Base-by-base conservation (phyloP, 345 rosid species). In the Boechera divaricarpa region DNA sequence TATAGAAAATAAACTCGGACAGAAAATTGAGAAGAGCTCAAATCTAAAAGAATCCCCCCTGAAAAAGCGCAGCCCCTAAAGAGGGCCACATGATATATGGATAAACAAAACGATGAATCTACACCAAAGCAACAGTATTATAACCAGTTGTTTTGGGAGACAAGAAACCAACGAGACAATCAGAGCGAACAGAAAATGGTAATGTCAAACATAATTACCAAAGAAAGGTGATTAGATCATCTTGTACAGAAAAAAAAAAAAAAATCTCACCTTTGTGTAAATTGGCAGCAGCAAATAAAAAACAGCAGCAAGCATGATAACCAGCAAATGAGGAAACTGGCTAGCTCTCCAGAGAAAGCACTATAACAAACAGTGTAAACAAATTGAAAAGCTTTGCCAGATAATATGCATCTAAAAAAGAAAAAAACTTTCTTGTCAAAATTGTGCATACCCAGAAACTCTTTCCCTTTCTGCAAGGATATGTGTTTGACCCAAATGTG, bases 311-410 rank as follows among this genome's bases (percentile, higher is more conserved):
- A 91, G 56, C 29, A 84, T 83, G 82, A 93, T 79, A 77, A 91
- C 77, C 63, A 90, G 80, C 11, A 81, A 90, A 52, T 81, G 90
- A 72, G 86, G 82, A 84, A 82, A 94, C 75, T 88, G 89, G 88
- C 84, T 82, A 56, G 97, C 97, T 84, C 84, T 92, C 97, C 97
- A 91, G 24, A 91, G 83, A 86, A 91, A 89, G 73, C 82, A 71
- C 98, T 91, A 75, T 10, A 51, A 6, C 52, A 45, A 6, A 58
- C 28, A 42, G 54, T 5, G 36, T 1, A 58, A 2, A 24, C 29
- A 51, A 36, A 72, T 65, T 68, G 69, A 38, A 63, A 55, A 38
- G 51, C 45, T 51, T 21, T 51, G 45, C 18, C 45, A 33, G 7
- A 15, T 24, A 1, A 35, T 3, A 10, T 58, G 39, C 45, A 29